phyloP scores from a whole-genome alignment of 2,329 filamentous ascomycete genomes.

The Trichoderma atroviride region DNA sequence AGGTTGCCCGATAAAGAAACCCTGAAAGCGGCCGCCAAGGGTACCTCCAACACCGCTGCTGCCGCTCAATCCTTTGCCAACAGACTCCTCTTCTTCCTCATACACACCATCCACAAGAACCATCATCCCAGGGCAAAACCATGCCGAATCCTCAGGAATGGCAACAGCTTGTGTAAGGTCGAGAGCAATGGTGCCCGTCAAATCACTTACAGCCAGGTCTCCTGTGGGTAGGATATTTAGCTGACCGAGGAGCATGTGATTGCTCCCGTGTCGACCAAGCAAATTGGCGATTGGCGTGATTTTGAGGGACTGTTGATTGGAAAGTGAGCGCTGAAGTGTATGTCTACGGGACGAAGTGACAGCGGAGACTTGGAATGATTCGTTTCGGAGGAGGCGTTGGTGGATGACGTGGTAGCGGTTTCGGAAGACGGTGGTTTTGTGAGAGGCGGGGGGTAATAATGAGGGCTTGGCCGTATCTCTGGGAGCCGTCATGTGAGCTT shows the following conservation, averaged over 20 bases:
- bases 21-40: constrained; percentile 89
- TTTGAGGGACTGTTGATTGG: constrained; percentile 73
- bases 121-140: constrained; percentile 95
- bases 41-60: constrained; percentile 84
- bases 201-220: constrained; percentile 77
- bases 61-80: constrained; percentile 70
- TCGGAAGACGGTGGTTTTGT: constrained; percentile 84
- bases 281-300: constrained; percentile 82
- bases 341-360: constrained; percentile 62
- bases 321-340: constrained; percentile 61
- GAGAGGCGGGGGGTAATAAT: constrained; percentile 72
- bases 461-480: constrained; percentile 67
- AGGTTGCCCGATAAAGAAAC: constrained; percentile 87
- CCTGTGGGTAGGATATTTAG: constrained; percentile 81
- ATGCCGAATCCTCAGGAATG: constrained; percentile 83
- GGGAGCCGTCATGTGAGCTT: not conserved
- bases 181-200: constrained; percentile 84
- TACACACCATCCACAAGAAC: constrained; percentile 95
- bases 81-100: constrained; percentile 81
- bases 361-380: constrained; percentile 84
- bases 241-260: constrained; percentile 84
- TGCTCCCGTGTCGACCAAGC: constrained; percentile 77
- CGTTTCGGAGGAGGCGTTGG: constrained; percentile 87
- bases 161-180: constrained; percentile 80
- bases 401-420: constrained; percentile 92